Percentiles rank a stretch among this genome's conserved stretches.
Conservation (phyloP, 495 filamentous ascomycete genomes). For the Aspergillus baeticus region DNA sequence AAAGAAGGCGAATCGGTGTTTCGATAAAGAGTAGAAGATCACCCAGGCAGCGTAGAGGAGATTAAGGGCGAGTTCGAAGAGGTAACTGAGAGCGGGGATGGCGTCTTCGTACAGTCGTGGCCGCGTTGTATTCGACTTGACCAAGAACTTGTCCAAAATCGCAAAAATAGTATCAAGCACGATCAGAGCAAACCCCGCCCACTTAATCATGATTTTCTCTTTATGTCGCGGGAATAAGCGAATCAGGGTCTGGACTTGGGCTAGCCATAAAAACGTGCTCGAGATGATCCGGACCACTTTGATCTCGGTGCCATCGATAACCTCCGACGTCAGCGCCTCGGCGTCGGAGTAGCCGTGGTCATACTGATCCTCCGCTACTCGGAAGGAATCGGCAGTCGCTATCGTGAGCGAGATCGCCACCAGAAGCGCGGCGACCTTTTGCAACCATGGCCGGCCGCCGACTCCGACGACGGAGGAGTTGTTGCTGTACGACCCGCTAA, state of each 20-base stretch:
- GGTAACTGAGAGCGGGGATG: slow-evolving; percentile 87
- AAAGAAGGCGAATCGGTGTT: slow-evolving; percentile 90
- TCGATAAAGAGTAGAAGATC: slow-evolving; percentile 89
- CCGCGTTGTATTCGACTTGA: slow-evolving; percentile 53
- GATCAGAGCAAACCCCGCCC: slow-evolving; percentile 93
- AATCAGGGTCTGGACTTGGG: slow-evolving; percentile 94
- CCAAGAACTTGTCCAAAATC: slow-evolving; percentile 80
- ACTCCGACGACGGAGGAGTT: slow-evolving; percentile 75
- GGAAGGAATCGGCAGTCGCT: slow-evolving; percentile 85
- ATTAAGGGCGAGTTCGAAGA: slow-evolving; percentile 87
- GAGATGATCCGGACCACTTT: slow-evolving; percentile 88
- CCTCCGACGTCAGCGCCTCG: slow-evolving; percentile 63
- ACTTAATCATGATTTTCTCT: slow-evolving; percentile 98
- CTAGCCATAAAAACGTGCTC: slow-evolving; percentile 93
- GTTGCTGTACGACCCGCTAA: slow-evolving; percentile 67
- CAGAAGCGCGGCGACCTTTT: slow-evolving; percentile 87
- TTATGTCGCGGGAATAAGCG: slow-evolving; percentile 93
- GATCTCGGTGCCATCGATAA: slow-evolving; percentile 79
- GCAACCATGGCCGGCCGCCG: slow-evolving; percentile 91
- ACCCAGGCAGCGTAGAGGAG: slow-evolving; percentile 94
- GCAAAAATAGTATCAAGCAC: slow-evolving; percentile 85
- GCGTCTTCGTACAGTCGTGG: slow-evolving; percentile 80
- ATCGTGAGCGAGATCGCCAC: slow-evolving; percentile 92
- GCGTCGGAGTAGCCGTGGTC: slow-evolving; percentile 70
- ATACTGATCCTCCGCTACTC: slow-evolving; percentile 78